Evolutionary conservation across 2,329 filamentous ascomycete genomes (phyloP).

Genomic region (Cladosporium sp.): DNA sequence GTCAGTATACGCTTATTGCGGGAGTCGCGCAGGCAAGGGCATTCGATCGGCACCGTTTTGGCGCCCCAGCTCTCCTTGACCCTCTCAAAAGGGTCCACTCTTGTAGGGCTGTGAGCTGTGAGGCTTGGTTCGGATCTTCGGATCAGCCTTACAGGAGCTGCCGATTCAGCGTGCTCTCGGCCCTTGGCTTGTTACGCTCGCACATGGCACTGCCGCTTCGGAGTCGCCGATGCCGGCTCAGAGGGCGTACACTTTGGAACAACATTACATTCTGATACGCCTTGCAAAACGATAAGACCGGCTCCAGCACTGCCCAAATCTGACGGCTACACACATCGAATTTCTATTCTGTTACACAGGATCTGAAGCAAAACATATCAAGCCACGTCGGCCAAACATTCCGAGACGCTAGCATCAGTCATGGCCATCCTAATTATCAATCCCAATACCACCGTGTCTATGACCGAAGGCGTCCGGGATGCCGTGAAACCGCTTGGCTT

Average conservation of each 20-base stretch:
- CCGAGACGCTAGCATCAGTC: not conserved
- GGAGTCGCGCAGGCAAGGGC: not conserved
- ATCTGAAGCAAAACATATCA: not conserved
- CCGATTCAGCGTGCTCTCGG: not conserved
- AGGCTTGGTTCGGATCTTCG: not conserved
- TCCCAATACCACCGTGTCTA: slow-evolving; percentile 69
- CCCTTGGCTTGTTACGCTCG: too few relatives aligned
- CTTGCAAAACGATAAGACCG: too few relatives aligned
- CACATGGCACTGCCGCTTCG: too few relatives aligned
- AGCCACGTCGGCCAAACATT: not conserved
- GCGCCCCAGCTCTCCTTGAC: not conserved
- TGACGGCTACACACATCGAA: too few relatives aligned
- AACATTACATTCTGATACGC: too few relatives aligned
- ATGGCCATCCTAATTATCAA: slow-evolving; percentile 63
- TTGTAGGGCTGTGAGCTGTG: not conserved
- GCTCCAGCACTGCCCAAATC: too few relatives aligned
- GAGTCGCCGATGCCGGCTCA: too few relatives aligned
- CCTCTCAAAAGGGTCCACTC: not conserved
- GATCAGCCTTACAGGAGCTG: not conserved
- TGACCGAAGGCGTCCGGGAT: slow-evolving; percentile 64
- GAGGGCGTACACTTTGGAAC: too few relatives aligned
- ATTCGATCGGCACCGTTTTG: not conserved
- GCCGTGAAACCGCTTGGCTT: slow-evolving; percentile 43
- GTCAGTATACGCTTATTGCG: slow-evolving; percentile 7
- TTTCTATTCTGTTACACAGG: too few relatives aligned